Evolutionary conservation across 257 asterid species (phyloP).

Genomic region (Ballota nigra): DNA sequence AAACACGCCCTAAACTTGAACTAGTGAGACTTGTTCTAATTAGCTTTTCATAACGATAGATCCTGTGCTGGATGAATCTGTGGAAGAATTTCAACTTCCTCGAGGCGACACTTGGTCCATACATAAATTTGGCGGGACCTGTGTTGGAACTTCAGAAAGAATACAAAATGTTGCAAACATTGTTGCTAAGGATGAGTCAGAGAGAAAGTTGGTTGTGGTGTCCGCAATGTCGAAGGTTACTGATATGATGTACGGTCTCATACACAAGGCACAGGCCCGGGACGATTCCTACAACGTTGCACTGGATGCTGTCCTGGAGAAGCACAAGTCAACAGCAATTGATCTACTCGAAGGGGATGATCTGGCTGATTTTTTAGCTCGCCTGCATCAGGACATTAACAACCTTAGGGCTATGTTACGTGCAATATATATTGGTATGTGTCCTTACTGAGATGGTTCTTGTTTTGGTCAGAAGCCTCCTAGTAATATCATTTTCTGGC

Average conservation of each 20-base stretch:
- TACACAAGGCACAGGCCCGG: slow-evolving; percentile 75
- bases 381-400: slow-evolving; percentile 64
- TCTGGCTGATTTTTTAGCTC: slow-evolving; percentile 56
- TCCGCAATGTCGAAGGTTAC: slow-evolving; percentile 99
- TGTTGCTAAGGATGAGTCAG: slow-evolving; percentile 64
- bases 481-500: slow-evolving; percentile 1
- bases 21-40: not conserved
- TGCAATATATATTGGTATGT: slow-evolving; percentile 85
- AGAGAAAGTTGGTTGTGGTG: slow-evolving; percentile 82
- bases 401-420: slow-evolving; percentile 93
- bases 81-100: slow-evolving; percentile 55
- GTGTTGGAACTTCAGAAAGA: slow-evolving; percentile 91
- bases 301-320: slow-evolving; percentile 75
- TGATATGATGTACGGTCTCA: slow-evolving; percentile 94
- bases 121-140: slow-evolving; percentile 97
- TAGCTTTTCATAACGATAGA: slow-evolving; percentile 31
- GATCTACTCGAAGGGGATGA: slow-evolving; percentile 85
- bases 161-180: slow-evolving; percentile 80
- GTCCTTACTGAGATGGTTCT: not conserved
- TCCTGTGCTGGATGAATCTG: slow-evolving; percentile 47
- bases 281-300: slow-evolving; percentile 67
- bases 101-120: slow-evolving; percentile 90
- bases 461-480: not conserved
- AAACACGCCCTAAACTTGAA: not conserved
- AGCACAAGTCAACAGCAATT: slow-evolving; percentile 70